phyloP scores from a whole-genome alignment of 495 filamentous ascomycete genomes.

The Acidomyces sp. region DNA sequence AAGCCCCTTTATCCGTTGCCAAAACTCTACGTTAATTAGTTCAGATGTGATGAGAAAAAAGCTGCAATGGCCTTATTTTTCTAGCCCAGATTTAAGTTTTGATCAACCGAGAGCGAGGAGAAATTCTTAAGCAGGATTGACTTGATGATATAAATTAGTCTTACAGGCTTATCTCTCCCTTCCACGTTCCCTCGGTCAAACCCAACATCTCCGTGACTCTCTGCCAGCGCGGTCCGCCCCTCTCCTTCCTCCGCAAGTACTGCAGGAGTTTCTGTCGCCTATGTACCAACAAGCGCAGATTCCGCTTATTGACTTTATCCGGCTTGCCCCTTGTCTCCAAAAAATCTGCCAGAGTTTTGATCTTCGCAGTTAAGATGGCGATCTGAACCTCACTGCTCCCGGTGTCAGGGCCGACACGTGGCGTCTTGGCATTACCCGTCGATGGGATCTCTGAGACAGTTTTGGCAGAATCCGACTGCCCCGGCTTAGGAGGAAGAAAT shows the following conservation, averaged over 20 bases:
- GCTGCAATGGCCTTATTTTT: too few relatives aligned
- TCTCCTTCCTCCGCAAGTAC: slow-evolving; percentile 79
- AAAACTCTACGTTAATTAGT: too few relatives aligned
- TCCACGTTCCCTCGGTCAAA: slow-evolving; percentile 73
- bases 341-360: slow-evolving; percentile 56
- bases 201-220: slow-evolving; percentile 70
- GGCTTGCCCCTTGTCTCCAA: slow-evolving; percentile 42
- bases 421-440: slow-evolving; percentile 33
- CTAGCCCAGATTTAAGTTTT: too few relatives aligned
- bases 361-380: slow-evolving; percentile 92
- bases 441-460: background rate
- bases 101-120: too few relatives aligned
- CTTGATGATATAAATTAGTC: too few relatives aligned
- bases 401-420: slow-evolving; percentile 75
- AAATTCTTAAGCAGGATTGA: too few relatives aligned
- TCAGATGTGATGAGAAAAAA: too few relatives aligned
- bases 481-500: slow-evolving; percentile 28
- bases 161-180: slow-evolving; percentile 71
- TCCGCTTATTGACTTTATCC: slow-evolving; percentile 91
- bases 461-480: background rate
- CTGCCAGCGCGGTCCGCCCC: slow-evolving; percentile 79
- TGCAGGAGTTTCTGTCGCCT: slow-evolving; percentile 72
- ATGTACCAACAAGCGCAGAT: slow-evolving; percentile 73
- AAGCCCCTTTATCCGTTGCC: too few relatives aligned
- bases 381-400: slow-evolving; percentile 92